Evolutionary conservation across 1,284 basidiomycete genomes (phyloP), one percentile per base, ranked within the genome.

Genomic region (Trichosporon coremiiforme): DNA sequence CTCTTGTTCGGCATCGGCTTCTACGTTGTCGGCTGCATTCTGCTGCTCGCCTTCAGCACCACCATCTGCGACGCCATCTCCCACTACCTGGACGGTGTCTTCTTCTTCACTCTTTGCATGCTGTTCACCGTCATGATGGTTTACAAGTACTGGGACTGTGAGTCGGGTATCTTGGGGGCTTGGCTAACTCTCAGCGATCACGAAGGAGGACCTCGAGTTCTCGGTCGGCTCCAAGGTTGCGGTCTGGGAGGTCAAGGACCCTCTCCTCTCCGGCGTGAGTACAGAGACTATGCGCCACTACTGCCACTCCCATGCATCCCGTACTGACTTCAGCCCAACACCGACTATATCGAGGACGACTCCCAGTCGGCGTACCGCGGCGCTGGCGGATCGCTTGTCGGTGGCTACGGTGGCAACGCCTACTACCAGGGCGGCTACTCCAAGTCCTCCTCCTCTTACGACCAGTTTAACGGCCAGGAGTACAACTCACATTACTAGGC

Each of bases 121-220:
- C 88, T 99, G 65, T 87, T 99, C 50, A 91, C 91, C 77, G 95
- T 99, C 66, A 99, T 99, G 96, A 99, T 99, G 96, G 92, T 98
- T 63, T 99, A 99, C 89, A 98, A 98, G 84, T 95, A 95, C 84
- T 98, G 95, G 94, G 95, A 98, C 82, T 92, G 82, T 84, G 53
- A 78, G 82, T 79, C 15, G n/a, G n/a, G n/a, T 1, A 55, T 20
- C n/a, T n/a, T n/a, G n/a, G n/a, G n/a, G n/a, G n/a, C n/a, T n/a
- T 36, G 17, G 41, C 10, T 35, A 20, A 64, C 65, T 33, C 41
- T 6, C n/a, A 82, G 81, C 90, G 76, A 98, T 99, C 82, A 98
- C 96, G 69, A 95, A 87, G 78, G 96, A 98, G 85, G 96, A 99
- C 79, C 89, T 99, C 70, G 97, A 99, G 84, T 99, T 99, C 89